Evolutionary conservation across 1,284 basidiomycete genomes (phyloP).

Genomic region (Coniophora puteana): DNA sequence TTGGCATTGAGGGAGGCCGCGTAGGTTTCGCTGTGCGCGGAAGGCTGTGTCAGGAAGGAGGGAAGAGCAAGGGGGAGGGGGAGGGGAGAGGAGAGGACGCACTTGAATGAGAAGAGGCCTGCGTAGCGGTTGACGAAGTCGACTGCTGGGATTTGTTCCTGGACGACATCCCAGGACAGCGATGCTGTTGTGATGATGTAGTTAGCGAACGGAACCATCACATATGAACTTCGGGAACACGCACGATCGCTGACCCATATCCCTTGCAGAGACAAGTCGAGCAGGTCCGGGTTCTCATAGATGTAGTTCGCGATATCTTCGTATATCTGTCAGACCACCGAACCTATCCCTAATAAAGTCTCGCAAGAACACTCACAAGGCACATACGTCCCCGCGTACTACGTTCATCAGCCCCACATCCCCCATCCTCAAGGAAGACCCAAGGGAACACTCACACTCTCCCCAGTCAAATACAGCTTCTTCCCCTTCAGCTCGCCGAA

Average conservation of each 20-base stretch:
- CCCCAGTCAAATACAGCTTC: constrained; percentile 64
- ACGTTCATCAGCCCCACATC: constrained; percentile 1
- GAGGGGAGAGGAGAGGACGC: background rate
- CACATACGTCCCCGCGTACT: constrained; percentile 64
- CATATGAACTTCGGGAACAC: constrained; percentile 15
- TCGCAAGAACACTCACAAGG: constrained; percentile 35
- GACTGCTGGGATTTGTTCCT: constrained; percentile 64
- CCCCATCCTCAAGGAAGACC: background rate
- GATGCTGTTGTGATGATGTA: constrained; percentile 35
- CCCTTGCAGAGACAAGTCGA: constrained; percentile 61
- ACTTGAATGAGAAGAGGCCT: constrained; percentile 70
- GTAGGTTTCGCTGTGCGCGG: constrained; percentile 50
- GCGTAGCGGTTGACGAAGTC: constrained; percentile 69
- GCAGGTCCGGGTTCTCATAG: constrained; percentile 47
- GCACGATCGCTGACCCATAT: constrained; percentile 72
- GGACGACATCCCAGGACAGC: constrained; percentile 57
- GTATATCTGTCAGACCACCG: background rate
- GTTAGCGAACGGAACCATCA: background rate
- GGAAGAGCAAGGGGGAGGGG: too few relatives aligned
- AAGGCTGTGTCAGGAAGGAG: too few relatives aligned
- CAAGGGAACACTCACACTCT: constrained; percentile 51
- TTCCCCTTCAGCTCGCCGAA: constrained; percentile 69
- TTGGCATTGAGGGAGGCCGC: constrained; percentile 52
- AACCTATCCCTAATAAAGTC: constrained; percentile 10
- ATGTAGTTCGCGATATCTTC: constrained; percentile 74